These are phyloP conservation scores for Blastobotrys malaysiensis DNA, from an alignment of 1,139 yeast species.

Conservation along the genomic window DNA sequence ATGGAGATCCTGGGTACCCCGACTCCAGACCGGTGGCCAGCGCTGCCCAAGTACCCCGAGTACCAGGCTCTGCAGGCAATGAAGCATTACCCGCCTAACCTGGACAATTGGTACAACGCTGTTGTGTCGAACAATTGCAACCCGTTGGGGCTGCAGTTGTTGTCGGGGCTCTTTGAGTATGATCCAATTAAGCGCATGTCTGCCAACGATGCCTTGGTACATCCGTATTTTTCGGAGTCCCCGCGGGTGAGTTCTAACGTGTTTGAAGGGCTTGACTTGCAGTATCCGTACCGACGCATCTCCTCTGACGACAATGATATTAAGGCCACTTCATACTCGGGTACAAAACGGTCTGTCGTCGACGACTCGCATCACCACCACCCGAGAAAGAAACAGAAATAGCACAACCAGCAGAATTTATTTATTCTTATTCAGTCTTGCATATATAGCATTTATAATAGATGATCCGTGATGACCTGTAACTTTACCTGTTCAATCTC, in stretches of 20 bases:
- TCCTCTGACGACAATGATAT: constrained; percentile 37
- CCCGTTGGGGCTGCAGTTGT: constrained; percentile 54
- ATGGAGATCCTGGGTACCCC: constrained; percentile 92
- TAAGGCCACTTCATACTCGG: constrained; percentile 27
- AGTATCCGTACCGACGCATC: constrained; percentile 38
- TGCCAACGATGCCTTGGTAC: constrained; percentile 68
- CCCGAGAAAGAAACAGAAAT: constrained; percentile 23
- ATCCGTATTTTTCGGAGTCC: constrained; percentile 63
- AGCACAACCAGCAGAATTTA: background rate
- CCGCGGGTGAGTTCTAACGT: constrained; percentile 62
- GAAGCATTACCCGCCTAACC: constrained; percentile 59
- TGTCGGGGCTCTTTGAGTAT: constrained; percentile 62
- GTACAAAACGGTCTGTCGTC: constrained; percentile 19
- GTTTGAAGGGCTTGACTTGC: constrained; percentile 33
- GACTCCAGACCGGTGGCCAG: constrained; percentile 65
- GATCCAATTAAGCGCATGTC: constrained; percentile 79
- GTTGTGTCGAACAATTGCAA: constrained; percentile 63
- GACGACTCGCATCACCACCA: constrained; percentile 13
- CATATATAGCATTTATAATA: background rate
- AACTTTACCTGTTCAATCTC: too few relatives aligned
- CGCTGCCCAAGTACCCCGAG: constrained; percentile 77
- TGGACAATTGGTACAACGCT: constrained; percentile 79
- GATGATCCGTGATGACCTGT: too few relatives aligned
- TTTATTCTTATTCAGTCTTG: background rate
- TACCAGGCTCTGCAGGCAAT: constrained; percentile 61